A percentile compares a stretch with the other conserved stretches of the same genome.
phyloP scores from a whole-genome alignment of 2,329 filamentous ascomycete species.

The Arthroderma sp. region DNA sequence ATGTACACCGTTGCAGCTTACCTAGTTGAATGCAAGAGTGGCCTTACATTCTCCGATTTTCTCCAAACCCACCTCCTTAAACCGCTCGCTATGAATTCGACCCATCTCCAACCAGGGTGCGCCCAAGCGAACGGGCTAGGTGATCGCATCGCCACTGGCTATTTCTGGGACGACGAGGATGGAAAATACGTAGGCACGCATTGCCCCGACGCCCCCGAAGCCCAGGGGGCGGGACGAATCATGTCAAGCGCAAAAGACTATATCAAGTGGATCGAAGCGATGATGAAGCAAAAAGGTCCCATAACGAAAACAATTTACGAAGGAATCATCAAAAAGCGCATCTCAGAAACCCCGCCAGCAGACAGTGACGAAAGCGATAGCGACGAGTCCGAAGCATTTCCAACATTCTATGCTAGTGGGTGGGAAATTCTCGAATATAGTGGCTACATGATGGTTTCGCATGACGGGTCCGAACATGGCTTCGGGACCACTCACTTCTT shows the following conservation, averaged over 20 bases:
- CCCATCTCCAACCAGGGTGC: neutral
- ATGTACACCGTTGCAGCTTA: neutral
- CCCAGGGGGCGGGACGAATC: constrained; percentile 36
- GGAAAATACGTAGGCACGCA: constrained; percentile 13
- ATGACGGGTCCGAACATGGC: neutral
- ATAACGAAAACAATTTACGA: constrained; percentile 19
- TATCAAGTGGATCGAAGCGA: constrained; percentile 20
- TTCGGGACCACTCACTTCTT: neutral
- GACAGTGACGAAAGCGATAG: neutral
- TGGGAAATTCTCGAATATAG: constrained; percentile 6
- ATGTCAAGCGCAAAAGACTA: constrained; percentile 26
- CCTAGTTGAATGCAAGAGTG: neutral
- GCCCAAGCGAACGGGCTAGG: constrained; percentile 14
- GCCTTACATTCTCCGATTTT: neutral
- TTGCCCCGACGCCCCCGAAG: constrained; percentile 21
- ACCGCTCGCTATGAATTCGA: neutral
- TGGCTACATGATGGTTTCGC: constrained; percentile 9
- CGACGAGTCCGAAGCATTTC: constrained; percentile 12
- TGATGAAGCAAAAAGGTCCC: constrained; percentile 21
- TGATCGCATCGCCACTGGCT: constrained; percentile 33
- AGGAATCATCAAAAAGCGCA: constrained; percentile 18
- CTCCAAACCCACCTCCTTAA: neutral
- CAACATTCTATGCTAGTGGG: constrained; percentile 4
- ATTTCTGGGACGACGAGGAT: constrained; percentile 28
- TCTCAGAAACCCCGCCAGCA: constrained; percentile 15